Evolutionary conservation across 2,329 filamentous ascomycete genomes (phyloP).

Genomic region (Apiospora pterosperma): DNA sequence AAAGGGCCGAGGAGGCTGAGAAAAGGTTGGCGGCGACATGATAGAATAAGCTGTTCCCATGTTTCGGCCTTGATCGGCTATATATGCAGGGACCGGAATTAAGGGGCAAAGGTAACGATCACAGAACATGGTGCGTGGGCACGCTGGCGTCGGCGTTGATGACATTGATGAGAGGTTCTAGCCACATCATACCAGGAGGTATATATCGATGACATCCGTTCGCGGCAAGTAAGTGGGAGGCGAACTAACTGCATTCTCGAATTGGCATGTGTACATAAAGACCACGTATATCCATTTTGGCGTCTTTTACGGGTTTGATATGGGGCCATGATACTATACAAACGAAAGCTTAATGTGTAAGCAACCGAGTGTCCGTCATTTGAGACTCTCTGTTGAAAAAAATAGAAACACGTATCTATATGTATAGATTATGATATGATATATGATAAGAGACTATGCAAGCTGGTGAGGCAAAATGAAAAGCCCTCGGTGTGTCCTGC

Average conservation of each 20-base stretch:
- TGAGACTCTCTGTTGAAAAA: background rate
- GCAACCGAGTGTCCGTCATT: background rate
- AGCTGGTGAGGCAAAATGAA: no score
- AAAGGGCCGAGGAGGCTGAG: conserved; percentile 62
- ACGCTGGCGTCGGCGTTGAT: background rate
- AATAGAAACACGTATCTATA: background rate
- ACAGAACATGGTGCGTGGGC: background rate
- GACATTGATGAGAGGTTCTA: background rate
- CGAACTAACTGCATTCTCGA: background rate
- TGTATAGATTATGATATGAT: background rate
- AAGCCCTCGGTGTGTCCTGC: no score
- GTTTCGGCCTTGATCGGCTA: background rate
- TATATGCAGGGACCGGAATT: background rate
- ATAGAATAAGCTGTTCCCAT: background rate
- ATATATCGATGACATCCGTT: background rate
- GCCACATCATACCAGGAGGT: background rate
- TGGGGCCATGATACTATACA: background rate
- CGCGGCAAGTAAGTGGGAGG: background rate
- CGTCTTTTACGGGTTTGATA: background rate
- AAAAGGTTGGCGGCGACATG: conserved; percentile 39
- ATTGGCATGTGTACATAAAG: background rate
- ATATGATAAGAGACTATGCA: background rate
- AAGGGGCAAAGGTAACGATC: background rate
- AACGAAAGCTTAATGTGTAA: background rate
- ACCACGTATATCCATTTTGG: background rate